phyloP scores from a whole-genome alignment of 2,329 filamentous ascomycete species.

The Neonectria punicea region DNA sequence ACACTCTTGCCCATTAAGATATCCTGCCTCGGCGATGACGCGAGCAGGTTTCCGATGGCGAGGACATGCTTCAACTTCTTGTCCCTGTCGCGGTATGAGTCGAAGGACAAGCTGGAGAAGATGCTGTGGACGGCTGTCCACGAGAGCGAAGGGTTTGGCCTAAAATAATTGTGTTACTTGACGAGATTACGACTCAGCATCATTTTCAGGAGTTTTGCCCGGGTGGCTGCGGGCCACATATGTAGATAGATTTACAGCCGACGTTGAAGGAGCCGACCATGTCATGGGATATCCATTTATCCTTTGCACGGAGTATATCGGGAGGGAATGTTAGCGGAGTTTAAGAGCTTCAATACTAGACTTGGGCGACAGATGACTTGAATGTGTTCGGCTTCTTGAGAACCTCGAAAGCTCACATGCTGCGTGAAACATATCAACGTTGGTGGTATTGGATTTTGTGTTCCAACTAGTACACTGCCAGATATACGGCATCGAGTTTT shows the following conservation, averaged over 20 bases:
- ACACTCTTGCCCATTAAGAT: conserved; percentile 82
- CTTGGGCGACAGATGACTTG: neutral
- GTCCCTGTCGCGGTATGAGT: conserved; percentile 77
- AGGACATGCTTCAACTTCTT: conserved; percentile 92
- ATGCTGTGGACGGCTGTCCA: conserved; percentile 87
- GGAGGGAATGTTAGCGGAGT: neutral
- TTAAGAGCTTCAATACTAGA: neutral
- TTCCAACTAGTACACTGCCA: conserved; percentile 45
- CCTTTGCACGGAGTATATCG: conserved; percentile 5
- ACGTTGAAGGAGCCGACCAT: neutral
- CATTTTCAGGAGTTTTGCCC: conserved; percentile 35
- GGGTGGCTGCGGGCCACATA: conserved; percentile 6
- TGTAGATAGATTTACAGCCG: conserved; percentile 27
- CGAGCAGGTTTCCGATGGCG: conserved; percentile 81
- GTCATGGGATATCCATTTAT: conserved; percentile 1
- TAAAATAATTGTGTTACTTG: conserved; percentile 67
- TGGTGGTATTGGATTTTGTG: conserved; percentile 33
- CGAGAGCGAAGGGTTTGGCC: conserved; percentile 91
- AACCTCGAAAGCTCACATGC: neutral
- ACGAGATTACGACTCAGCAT: conserved; percentile 35
- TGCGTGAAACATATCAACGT: conserved; percentile 11
- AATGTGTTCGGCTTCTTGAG: neutral
- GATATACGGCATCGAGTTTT: conserved; percentile 37
- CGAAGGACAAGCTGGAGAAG: conserved; percentile 72
- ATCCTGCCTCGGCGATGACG: conserved; percentile 79